Conservation (phyloP, 768 basidiomycete species). For the Agaricus subrufescens region DNA sequence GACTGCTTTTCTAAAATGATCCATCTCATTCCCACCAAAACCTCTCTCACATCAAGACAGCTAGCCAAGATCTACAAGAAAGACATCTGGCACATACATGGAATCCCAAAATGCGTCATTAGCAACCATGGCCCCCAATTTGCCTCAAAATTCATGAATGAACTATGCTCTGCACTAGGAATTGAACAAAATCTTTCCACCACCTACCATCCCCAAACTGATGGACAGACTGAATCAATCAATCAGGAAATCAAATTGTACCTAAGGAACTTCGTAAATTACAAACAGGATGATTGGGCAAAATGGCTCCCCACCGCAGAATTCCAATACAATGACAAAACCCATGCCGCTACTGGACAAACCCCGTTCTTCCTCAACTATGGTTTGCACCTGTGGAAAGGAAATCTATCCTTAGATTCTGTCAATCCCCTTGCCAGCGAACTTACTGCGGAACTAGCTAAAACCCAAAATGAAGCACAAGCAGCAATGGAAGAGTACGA, state of each 20-base stretch:
- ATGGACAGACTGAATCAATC: constrained; percentile 24
- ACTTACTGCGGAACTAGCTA: too few relatives aligned
- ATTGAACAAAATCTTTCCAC: constrained; percentile 31
- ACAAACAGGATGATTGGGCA: background rate
- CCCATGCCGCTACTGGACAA: too few relatives aligned
- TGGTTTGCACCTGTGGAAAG: too few relatives aligned
- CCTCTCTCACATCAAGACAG: background rate
- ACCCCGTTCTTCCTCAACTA: too few relatives aligned
- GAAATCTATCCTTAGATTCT: too few relatives aligned
- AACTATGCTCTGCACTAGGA: constrained; percentile 15
- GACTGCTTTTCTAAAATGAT: background rate
- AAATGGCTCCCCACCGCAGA: background rate
- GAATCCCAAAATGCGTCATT: background rate
- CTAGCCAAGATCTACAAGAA: background rate
- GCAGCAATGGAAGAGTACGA: too few relatives aligned
- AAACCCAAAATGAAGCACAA: too few relatives aligned
- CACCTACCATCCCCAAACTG: constrained; percentile 34
- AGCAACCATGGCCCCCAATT: too few relatives aligned
- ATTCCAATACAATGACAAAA: too few relatives aligned
- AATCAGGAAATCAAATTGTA: constrained; percentile 22
- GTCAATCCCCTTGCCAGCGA: too few relatives aligned
- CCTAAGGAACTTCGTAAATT: background rate
- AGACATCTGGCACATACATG: background rate
- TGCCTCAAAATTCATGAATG: constrained; percentile 24
- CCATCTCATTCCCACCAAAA: background rate